Conservation (phyloP, 2,329 filamentous ascomycete species). For the Penicillium palitans region DNA sequence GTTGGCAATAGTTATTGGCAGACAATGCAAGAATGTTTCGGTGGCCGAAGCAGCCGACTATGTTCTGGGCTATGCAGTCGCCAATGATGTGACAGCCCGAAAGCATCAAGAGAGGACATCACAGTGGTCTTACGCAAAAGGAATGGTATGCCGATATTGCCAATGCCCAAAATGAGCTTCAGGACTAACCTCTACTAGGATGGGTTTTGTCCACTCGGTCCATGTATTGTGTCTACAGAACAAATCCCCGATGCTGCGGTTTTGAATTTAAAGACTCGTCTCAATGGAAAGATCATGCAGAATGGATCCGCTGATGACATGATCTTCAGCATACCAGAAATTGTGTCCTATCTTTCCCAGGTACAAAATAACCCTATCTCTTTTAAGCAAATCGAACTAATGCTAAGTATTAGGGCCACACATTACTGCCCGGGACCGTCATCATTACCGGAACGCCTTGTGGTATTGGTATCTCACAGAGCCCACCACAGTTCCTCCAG, state of each 20-base stretch:
- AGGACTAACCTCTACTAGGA: conserved; percentile 5
- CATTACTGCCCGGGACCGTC: conserved; percentile 13
- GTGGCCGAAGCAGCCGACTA: conserved; percentile 6
- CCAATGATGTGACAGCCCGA: conserved; percentile 16
- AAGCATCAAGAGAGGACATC: conserved; percentile 15
- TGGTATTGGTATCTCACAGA: conserved; percentile 17
- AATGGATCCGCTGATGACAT: conserved; percentile 16
- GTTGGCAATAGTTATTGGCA: conserved; percentile 12
- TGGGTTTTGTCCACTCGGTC: conserved; percentile 18
- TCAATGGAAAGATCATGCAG: conserved; percentile 18
- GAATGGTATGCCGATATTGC: conserved; percentile 10
- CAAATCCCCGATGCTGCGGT: conserved; percentile 4
- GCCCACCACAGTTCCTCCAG: conserved; percentile 13
- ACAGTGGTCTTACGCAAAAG: conserved; percentile 18
- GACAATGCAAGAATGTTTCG: conserved; percentile 12
- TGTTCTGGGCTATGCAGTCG: conserved; percentile 12
- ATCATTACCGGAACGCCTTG: conserved; percentile 20
- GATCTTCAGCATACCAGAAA: conserved; percentile 18
- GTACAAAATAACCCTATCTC: neutral
- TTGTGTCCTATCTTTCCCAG: conserved; percentile 18
- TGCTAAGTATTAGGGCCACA: conserved; percentile 9
- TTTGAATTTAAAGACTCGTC: conserved; percentile 11
- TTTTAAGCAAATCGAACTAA: neutral
- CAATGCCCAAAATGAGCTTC: neutral
- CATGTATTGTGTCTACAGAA: conserved; percentile 17